Percentiles rank a stretch among this genome's conserved stretches.
These are phyloP conservation scores for Hsuehochloa calcarea DNA, from an alignment of 176 grass and related monocot species.

Conservation along the genomic window DNA sequence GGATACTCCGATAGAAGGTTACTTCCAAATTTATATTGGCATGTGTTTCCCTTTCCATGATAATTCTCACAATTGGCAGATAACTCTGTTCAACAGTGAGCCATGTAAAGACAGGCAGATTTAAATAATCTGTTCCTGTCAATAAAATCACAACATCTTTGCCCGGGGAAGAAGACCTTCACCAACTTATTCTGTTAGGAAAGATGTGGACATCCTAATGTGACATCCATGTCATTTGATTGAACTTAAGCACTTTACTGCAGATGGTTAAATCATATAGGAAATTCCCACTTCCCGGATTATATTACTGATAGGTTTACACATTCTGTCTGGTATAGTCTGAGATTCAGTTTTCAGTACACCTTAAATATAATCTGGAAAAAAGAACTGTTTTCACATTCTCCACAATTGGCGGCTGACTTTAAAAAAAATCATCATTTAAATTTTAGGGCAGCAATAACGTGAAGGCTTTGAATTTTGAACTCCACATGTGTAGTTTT, in stretches of 20 bases:
- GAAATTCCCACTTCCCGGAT: not conserved
- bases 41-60: not conserved
- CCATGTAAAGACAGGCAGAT: not conserved
- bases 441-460: not conserved
- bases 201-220: not conserved
- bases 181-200: not conserved
- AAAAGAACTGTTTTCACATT: not conserved
- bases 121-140: not conserved
- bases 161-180: not conserved
- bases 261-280: not conserved
- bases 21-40: not conserved
- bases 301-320: not conserved
- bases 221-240: not conserved
- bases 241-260: not conserved
- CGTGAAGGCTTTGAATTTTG: not conserved
- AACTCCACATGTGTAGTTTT: not conserved
- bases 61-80: not conserved
- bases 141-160: slow-evolving; percentile 11
- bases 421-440: not conserved
- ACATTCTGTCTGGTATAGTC: not conserved
- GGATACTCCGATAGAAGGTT: not conserved
- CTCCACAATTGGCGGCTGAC: too few species aligned
- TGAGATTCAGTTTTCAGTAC: not conserved
- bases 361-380: not conserved
- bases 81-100: not conserved